Evolutionary conservation across 306 rosid genomes (phyloP).

Genomic region (Pyrus bretschneideri): DNA sequence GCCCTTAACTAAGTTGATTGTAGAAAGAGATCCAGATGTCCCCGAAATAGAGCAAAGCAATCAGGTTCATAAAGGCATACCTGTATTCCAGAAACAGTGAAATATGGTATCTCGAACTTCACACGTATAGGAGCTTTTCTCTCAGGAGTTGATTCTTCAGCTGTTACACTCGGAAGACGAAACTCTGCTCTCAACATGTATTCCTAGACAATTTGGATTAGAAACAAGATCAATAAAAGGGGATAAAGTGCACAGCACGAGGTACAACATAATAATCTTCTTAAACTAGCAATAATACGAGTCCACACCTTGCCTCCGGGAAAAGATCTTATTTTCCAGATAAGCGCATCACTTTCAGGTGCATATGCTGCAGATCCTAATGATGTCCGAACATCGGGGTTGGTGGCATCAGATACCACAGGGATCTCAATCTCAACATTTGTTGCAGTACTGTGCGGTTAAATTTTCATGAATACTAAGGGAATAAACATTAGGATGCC

Average conservation of each 20-base stretch:
- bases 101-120: constrained; percentile 97
- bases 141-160: constrained; percentile 87
- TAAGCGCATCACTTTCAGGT: constrained; percentile 83
- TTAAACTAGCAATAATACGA: background rate
- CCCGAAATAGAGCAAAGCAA: background rate
- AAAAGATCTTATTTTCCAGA: constrained; percentile 93
- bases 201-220: constrained; percentile 50
- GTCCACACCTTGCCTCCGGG: constrained; percentile 93
- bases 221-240: constrained; percentile 5
- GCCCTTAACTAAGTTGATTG: background rate
- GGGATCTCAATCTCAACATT: constrained; percentile 92
- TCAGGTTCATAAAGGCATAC: constrained; percentile 28
- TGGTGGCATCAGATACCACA: constrained; percentile 83
- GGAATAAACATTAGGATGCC: constrained; percentile 6
- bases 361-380: constrained; percentile 98
- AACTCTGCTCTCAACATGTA: constrained; percentile 97
- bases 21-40: background rate
- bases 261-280: background rate
- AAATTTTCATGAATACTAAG: constrained; percentile 25
- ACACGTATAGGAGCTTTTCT: constrained; percentile 95
- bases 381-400: constrained; percentile 87
- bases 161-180: constrained; percentile 78
- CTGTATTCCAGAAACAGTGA: constrained; percentile 97
- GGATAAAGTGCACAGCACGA: background rate
- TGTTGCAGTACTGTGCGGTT: constrained; percentile 77